phyloP scores from a whole-genome alignment of 768 basidiomycete genomes.

The Dendrothele bispora region DNA sequence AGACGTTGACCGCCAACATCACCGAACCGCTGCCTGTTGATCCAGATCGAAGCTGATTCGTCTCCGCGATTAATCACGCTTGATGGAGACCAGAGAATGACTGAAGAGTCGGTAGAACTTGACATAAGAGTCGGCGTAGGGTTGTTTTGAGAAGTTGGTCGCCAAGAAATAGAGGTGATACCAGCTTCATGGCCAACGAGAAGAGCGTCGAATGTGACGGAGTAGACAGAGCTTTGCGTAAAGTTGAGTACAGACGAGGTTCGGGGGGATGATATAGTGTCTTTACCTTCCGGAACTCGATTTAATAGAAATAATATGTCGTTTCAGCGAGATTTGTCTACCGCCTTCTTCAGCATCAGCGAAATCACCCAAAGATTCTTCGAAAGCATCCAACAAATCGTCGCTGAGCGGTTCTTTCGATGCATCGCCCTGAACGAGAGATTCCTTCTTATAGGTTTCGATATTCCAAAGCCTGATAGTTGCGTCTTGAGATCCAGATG shows the following conservation, averaged over 20 bases:
- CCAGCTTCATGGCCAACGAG: constrained; percentile 96
- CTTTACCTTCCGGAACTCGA: constrained; percentile 38
- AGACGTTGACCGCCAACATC: constrained; percentile 90
- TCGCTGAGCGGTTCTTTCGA: constrained; percentile 46
- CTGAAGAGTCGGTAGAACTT: constrained; percentile 91
- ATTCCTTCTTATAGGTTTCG: constrained; percentile 43
- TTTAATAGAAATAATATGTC: constrained; percentile 74
- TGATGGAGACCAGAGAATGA: constrained; percentile 93
- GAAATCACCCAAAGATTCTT: constrained; percentile 72
- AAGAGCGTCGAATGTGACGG: constrained; percentile 90
- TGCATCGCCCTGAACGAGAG: constrained; percentile 16
- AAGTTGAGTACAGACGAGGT: constrained; percentile 1
- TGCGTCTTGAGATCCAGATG: constrained; percentile 94
- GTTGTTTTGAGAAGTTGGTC: constrained; percentile 34
- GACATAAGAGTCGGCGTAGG: constrained; percentile 69
- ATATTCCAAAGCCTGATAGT: constrained; percentile 94
- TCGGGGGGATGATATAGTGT: neutral
- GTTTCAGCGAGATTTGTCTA: constrained; percentile 85
- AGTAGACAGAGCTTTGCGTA: constrained; percentile 48
- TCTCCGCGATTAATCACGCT: constrained; percentile 35
- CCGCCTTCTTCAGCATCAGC: constrained; percentile 78
- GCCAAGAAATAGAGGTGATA: constrained; percentile 87
- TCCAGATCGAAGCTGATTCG: constrained; percentile 74
- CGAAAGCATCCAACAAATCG: constrained; percentile 86
- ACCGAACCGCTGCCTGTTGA: constrained; percentile 88